phyloP scores from a whole-genome alignment of 495 filamentous ascomycete genomes.

The Aspergillus conjunctus region DNA sequence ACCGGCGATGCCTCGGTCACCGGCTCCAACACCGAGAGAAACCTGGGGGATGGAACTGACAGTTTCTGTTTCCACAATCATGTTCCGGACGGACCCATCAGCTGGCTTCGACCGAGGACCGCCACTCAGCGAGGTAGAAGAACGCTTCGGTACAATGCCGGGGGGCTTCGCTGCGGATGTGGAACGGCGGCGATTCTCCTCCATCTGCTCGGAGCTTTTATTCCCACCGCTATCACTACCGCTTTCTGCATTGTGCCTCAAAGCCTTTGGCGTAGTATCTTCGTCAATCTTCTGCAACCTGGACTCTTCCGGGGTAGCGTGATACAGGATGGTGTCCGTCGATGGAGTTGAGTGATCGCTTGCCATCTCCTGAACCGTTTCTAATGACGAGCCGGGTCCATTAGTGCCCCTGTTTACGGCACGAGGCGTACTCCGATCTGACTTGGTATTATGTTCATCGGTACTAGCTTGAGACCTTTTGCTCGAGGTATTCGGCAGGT shows the following conservation, averaged over 20 bases:
- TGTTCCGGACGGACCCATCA: constrained; percentile 81
- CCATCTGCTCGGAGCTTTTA: constrained; percentile 44
- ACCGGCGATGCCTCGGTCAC: constrained; percentile 57
- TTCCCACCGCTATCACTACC: constrained; percentile 54
- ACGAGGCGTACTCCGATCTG: constrained; percentile 40
- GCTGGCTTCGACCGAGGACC: constrained; percentile 57
- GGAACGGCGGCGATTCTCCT: constrained; percentile 36
- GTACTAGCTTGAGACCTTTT: constrained; percentile 37
- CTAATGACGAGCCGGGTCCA: constrained; percentile 69
- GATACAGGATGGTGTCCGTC: constrained; percentile 46
- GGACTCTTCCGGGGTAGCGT: constrained; percentile 34
- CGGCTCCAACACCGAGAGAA: constrained; percentile 68
- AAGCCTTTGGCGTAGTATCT: constrained; percentile 39
- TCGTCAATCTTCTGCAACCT: constrained; percentile 45
- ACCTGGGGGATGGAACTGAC: constrained; percentile 90
- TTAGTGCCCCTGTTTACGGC: constrained; percentile 61
- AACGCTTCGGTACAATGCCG: constrained; percentile 48
- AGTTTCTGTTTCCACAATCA: constrained; percentile 98
- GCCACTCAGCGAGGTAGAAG: constrained; percentile 50
- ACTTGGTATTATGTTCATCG: constrained; percentile 37
- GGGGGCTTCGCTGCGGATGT: constrained; percentile 28
- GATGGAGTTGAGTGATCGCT: constrained; percentile 78
- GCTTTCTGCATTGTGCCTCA: constrained; percentile 43
- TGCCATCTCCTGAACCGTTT: constrained; percentile 87
- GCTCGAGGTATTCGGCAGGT: constrained; percentile 46